Percentiles rank a stretch among this genome's conserved stretches.
phyloP scores from a whole-genome alignment of 768 basidiomycete genomes.

The Serendipita indica region DNA sequence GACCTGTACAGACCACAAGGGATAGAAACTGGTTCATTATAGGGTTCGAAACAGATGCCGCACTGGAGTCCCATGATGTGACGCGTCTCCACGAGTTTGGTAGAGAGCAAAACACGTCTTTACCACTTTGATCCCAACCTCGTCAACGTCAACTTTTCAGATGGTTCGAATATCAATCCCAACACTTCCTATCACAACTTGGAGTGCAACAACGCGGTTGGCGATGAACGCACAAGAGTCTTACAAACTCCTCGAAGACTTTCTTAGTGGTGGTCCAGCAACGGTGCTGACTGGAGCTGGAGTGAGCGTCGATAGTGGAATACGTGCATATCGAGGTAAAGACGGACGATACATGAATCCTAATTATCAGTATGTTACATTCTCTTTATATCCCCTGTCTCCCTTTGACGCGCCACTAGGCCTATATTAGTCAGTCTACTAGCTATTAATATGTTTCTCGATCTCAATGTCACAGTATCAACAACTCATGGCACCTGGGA shows the following conservation, averaged over 20 bases:
- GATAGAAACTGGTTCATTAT: neutral
- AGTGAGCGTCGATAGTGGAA: constrained; percentile 92
- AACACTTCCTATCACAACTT: constrained; percentile 47
- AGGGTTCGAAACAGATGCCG: constrained; percentile 7
- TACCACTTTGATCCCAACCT: constrained; percentile 2
- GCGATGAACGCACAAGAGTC: constrained; percentile 31
- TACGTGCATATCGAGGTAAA: constrained; percentile 78
- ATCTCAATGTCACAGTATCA: constrained; percentile 42
- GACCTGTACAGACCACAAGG: neutral
- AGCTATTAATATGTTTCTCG: constrained; percentile 1
- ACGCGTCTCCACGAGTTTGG: neutral
- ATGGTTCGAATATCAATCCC: constrained; percentile 62
- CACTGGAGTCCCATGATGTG: constrained; percentile 34
- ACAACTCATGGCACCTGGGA: constrained; percentile 59
- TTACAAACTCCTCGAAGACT: constrained; percentile 44
- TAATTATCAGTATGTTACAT: constrained; percentile 55
- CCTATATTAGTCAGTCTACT: constrained; percentile 16
- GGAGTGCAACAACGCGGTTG: constrained; percentile 29
- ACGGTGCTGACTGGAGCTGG: constrained; percentile 80
- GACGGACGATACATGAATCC: constrained; percentile 83
- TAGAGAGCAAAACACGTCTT: neutral
- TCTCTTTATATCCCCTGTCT: neutral
- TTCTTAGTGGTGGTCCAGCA: constrained; percentile 55
- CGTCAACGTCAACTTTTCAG: neutral
- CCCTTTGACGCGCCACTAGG: neutral